A percentile compares a stretch with the other conserved stretches of the same genome.
phyloP scores from a whole-genome alignment of 163 green algal genomes.

The Chlamydomonas reinhardtii region DNA sequence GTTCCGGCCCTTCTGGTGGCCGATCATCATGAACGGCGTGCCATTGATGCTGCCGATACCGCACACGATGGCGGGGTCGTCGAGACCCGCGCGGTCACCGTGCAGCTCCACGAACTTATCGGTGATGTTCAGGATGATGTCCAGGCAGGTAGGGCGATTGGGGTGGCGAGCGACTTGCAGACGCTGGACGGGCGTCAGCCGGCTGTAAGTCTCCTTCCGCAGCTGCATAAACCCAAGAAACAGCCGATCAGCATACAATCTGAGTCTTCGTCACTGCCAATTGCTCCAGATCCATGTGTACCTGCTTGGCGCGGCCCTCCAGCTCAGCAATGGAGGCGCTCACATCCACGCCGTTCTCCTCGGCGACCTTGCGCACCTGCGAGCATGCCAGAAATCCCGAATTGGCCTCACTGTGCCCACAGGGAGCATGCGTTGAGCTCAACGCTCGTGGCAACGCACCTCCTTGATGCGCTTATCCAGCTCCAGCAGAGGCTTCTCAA shows the following conservation, averaged over 20 bases:
- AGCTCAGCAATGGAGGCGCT: slow-evolving; percentile 90
- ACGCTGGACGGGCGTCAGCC: slow-evolving; percentile 93
- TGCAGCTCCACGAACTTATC: slow-evolving; percentile 98
- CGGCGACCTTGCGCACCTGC: slow-evolving; percentile 91
- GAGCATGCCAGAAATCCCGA: background rate
- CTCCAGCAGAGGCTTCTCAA: slow-evolving; percentile 97
- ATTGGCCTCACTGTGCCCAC: background rate
- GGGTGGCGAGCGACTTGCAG: slow-evolving; percentile 96
- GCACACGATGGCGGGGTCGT: slow-evolving; percentile 96
- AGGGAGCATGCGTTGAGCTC: no score
- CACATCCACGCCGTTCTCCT: slow-evolving; percentile 97
- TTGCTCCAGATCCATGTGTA: background rate
- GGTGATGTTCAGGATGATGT: slow-evolving; percentile 97
- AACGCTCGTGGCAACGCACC: slow-evolving; percentile 65
- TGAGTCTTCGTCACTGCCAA: background rate
- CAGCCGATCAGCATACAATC: background rate
- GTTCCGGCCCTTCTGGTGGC: slow-evolving; percentile 97
- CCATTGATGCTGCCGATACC: slow-evolving; percentile 94
- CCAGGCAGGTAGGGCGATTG: slow-evolving; percentile 96
- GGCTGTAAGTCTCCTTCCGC: slow-evolving; percentile 92
- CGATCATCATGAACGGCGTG: slow-evolving; percentile 96
- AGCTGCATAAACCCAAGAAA: slow-evolving; percentile 72
- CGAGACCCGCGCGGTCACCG: slow-evolving; percentile 90
- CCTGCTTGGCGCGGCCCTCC: slow-evolving; percentile 74
- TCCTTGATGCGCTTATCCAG: slow-evolving; percentile 97